phyloP scores from a whole-genome alignment of 2,329 filamentous ascomycete species.

The Myriosclerotinia scirpicola region DNA sequence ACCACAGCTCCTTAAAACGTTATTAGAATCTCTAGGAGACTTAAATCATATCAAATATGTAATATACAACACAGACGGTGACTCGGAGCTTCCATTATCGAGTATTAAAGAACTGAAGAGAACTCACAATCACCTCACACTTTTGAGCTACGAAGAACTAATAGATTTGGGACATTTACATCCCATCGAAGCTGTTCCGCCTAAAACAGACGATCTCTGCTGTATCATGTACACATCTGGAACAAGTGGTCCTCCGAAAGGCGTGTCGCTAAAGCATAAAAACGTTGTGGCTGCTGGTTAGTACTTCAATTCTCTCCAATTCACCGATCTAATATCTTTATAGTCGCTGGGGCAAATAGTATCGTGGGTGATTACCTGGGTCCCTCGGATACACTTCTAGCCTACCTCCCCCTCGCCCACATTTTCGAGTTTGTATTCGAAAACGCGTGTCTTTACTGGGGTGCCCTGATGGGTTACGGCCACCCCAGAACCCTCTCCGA shows the following conservation, averaged over 20 bases:
- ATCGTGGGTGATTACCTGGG: slow-evolving; percentile 78
- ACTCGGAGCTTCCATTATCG: slow-evolving; percentile 48
- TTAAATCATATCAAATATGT: slow-evolving; percentile 57
- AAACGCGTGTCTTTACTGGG: slow-evolving; percentile 85
- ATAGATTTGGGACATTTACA: slow-evolving; percentile 56
- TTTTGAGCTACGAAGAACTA: slow-evolving; percentile 56
- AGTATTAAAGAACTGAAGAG: slow-evolving; percentile 54
- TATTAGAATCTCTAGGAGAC: slow-evolving; percentile 56
- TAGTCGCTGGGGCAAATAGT: slow-evolving; percentile 76
- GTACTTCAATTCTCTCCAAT: slow-evolving; percentile 33
- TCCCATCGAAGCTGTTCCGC: slow-evolving; percentile 68
- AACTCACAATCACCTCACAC: slow-evolving; percentile 54
- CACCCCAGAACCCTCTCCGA: slow-evolving; percentile 88
- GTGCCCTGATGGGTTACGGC: slow-evolving; percentile 90
- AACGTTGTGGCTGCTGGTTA: slow-evolving; percentile 77
- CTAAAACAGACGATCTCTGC: slow-evolving; percentile 73
- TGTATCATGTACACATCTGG: slow-evolving; percentile 89
- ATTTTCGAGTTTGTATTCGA: slow-evolving; percentile 97
- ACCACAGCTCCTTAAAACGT: slow-evolving; percentile 68
- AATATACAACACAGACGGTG: slow-evolving; percentile 60
- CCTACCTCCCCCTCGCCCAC: slow-evolving; percentile 91
- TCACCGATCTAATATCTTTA: slow-evolving; percentile 24
- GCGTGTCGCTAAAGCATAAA: slow-evolving; percentile 80
- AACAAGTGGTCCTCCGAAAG: slow-evolving; percentile 86
- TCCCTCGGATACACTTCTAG: slow-evolving; percentile 75